Percentiles rank a stretch among this genome's conserved stretches.
Conservation (phyloP, 495 filamentous ascomycete genomes). For the Annulohypoxylon stygium region DNA sequence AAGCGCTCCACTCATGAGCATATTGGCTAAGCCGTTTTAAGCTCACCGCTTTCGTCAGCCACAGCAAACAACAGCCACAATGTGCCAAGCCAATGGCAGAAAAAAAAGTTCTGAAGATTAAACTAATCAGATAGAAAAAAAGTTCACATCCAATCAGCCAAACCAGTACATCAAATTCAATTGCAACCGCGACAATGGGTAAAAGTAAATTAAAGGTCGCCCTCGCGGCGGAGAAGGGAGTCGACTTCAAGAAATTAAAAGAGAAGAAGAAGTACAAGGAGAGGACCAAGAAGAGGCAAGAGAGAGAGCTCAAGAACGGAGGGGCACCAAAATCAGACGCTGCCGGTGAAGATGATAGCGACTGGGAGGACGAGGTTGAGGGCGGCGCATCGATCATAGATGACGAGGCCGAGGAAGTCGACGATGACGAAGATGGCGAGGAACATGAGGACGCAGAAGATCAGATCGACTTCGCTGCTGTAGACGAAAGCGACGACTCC, state of each 20-base stretch:
- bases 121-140: slow-evolving; percentile 27
- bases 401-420: slow-evolving; percentile 32
- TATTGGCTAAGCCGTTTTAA: neutral
- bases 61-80: slow-evolving; percentile 20
- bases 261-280: slow-evolving; percentile 66
- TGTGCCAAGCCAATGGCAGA: slow-evolving; percentile 36
- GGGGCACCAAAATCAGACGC: slow-evolving; percentile 54
- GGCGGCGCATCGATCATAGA: slow-evolving; percentile 34
- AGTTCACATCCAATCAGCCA: slow-evolving; percentile 28
- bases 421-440: slow-evolving; percentile 38
- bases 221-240: slow-evolving; percentile 74
- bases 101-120: slow-evolving; percentile 46
- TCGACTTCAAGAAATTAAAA: slow-evolving; percentile 76
- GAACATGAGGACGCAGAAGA: slow-evolving; percentile 16
- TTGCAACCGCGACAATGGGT: slow-evolving; percentile 48
- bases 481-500: slow-evolving; percentile 52
- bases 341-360: slow-evolving; percentile 55
- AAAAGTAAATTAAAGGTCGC: slow-evolving; percentile 76
- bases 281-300: slow-evolving; percentile 66
- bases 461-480: slow-evolving; percentile 42
- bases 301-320: slow-evolving; percentile 52
- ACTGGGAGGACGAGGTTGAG: slow-evolving; percentile 58
- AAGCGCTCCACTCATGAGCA: too few relatives aligned
- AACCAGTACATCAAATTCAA: slow-evolving; percentile 23
- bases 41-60: slow-evolving; percentile 41